Conservation (phyloP, 108 stramenopile genomes). For the Conticribra weissflogii region DNA sequence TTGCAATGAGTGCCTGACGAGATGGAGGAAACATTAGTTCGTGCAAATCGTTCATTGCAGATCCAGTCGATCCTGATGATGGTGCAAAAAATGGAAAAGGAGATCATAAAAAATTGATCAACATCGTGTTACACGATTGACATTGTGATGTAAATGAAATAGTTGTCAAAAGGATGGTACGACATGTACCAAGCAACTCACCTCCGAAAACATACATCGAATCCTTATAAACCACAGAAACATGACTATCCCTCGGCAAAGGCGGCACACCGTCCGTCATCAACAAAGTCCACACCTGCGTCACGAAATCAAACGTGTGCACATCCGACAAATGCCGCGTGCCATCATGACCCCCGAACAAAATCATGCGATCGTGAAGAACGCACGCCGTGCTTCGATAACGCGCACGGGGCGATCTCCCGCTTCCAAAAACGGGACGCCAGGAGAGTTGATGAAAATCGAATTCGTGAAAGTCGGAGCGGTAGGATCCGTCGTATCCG, state of each 20-base stretch:
- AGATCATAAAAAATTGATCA: background rate
- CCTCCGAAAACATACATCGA: constrained; percentile 86
- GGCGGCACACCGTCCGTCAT: constrained; percentile 82
- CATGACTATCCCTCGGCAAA: constrained; percentile 92
- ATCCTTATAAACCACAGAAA: constrained; percentile 80
- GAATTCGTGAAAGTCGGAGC: constrained; percentile 90
- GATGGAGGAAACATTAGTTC: constrained; percentile 71
- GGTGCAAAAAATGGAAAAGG: too few relatives aligned
- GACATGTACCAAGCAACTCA: constrained; percentile 3
- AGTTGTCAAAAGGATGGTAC: background rate
- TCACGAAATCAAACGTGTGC: constrained; percentile 90
- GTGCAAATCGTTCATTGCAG: constrained; percentile 95
- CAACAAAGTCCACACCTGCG: constrained; percentile 72
- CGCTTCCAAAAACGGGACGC: constrained; percentile 80
- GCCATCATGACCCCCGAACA: constrained; percentile 97
- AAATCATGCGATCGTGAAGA: constrained; percentile 76
- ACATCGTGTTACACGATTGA: constrained; percentile 59
- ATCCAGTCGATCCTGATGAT: constrained; percentile 88
- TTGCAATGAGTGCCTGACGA: constrained; percentile 10
- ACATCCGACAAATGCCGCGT: constrained; percentile 95
- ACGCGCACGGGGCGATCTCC: constrained; percentile 90
- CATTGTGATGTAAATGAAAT: background rate
- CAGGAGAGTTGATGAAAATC: constrained; percentile 72
- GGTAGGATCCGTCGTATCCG: constrained; percentile 94
- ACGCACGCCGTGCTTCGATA: constrained; percentile 94